phyloP scores from a whole-genome alignment of 2,329 filamentous ascomycete species.

The Gaeumannomyces tritici region DNA sequence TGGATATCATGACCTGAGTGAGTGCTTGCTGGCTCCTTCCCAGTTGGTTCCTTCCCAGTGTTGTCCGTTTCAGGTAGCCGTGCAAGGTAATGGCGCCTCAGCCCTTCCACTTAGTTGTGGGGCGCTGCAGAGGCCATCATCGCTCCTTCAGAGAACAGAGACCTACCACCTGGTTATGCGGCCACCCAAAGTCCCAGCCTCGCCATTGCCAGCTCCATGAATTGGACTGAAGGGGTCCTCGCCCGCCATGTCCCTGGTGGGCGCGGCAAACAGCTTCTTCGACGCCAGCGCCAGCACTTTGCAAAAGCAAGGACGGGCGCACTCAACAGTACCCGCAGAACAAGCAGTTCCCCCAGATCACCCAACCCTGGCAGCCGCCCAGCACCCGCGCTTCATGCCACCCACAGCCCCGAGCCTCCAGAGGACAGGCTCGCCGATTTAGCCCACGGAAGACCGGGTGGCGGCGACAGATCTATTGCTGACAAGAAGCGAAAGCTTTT shows the following conservation, averaged over 20 bases:
- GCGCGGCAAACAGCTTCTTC: constrained; percentile 21
- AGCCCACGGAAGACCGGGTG: neutral
- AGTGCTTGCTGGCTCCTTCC: no score
- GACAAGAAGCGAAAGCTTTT: constrained; percentile 21
- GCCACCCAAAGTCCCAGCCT: neutral
- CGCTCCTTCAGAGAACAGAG: neutral
- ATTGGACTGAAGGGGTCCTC: constrained; percentile 39
- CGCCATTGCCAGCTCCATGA: constrained; percentile 22
- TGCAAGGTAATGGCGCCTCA: no score
- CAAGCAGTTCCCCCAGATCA: constrained; percentile 7
- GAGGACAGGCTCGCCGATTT: neutral
- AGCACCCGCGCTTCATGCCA: neutral
- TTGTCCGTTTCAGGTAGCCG: no score
- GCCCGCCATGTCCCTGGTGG: constrained; percentile 28
- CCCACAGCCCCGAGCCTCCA: neutral
- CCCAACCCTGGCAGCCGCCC: neutral
- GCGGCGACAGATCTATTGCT: constrained; percentile 4
- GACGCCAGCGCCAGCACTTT: constrained; percentile 37
- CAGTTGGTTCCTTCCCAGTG: neutral
- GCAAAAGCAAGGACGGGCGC: constrained; percentile 28
- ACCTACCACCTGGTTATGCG: neutral
- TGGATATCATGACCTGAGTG: no score
- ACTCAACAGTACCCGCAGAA: constrained; percentile 10
- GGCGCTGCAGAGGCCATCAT: neutral
- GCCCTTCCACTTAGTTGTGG: no score